phyloP scores from a whole-genome alignment of 495 filamentous ascomycete species.

The Aspergillus bridgeri region DNA sequence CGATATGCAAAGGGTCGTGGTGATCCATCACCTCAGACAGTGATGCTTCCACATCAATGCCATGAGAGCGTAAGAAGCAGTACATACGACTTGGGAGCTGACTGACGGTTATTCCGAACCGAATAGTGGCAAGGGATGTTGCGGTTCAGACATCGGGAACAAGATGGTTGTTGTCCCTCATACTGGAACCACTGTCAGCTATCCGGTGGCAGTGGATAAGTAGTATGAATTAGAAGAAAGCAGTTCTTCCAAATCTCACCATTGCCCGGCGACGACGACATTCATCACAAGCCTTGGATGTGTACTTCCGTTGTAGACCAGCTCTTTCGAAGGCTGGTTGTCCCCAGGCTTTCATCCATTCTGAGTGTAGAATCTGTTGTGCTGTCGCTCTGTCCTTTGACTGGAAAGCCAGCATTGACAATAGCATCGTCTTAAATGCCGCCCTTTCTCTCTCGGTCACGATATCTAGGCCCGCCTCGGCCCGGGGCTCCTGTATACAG shows the following conservation, averaged over 20 bases:
- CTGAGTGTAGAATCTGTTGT: conserved; percentile 7
- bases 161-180: conserved; percentile 25
- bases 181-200: conserved; percentile 14
- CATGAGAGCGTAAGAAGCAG: conserved; percentile 20
- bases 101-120: conserved; percentile 26
- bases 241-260: conserved; percentile 7
- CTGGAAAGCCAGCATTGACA: conserved; percentile 16
- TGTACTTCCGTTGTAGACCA: conserved; percentile 16
- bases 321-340: conserved; percentile 12
- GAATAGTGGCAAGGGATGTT: conserved; percentile 25
- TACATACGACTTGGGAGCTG: conserved; percentile 30
- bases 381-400: conserved; percentile 16
- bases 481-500: conserved; percentile 20
- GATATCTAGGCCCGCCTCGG: conserved; percentile 15
- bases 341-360: conserved; percentile 18
- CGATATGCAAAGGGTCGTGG: conserved; percentile 2
- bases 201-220: neutral
- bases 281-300: conserved; percentile 27
- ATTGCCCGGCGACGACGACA: conserved; percentile 31
- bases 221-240: neutral
- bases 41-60: conserved; percentile 24
- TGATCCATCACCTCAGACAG: conserved; percentile 19
- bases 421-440: conserved; percentile 23
- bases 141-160: conserved; percentile 26
- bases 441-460: conserved; percentile 14